Base-by-base conservation (phyloP, 1,284 basidiomycete species). In the Ustilago vetiveriae region DNA sequence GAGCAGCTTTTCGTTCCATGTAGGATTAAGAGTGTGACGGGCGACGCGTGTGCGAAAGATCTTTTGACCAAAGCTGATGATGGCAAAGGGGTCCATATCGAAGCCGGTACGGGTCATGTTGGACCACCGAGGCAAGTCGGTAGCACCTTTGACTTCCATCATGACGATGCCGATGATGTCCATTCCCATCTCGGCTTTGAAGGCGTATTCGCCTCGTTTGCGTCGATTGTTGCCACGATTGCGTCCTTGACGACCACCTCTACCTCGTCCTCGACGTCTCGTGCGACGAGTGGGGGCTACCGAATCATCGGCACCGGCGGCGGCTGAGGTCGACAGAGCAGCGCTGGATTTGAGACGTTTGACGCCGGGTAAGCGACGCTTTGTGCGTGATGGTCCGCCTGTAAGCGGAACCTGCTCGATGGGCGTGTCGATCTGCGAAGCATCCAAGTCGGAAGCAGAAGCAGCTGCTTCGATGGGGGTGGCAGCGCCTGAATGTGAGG, bases 51-150 rank as follows among this genome's bases (percentile, higher is more conserved):
- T 97, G 4, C 94, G 87, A 84, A 97, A 98, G 10, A 98, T 92
- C 83, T 97, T 97, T 84, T 95, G 94, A 32, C 94, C 92, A 72
- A 98, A 98, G 3, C 92, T 94, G 69, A 94, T 88, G 69, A 98
- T 93, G 14, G 93, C 91, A 77, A 97, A 98, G 0, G 94, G 94
- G 76, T 98, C 94, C 94, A 98, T 98, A 80, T 98, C 94, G 87
- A 89, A 94, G 0, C 90, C 90, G 0, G 88, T 90, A 3, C 69
- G 57, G 6, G 67, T 74, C 59, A 76, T 76, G 39, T 96, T 97
- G 82, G 89, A 90, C 76, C 94, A 85, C 73, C 87, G 87, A 0
- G 95, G 95, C 54, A 98, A 84, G 82, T 96, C 92, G 16, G 85
- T 85, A 2, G 94, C 95, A 24, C 88, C 78, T 46, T 86, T 84